Conservation (phyloP, 768 basidiomycete species). For the Rhodotorula taiwanensis region DNA sequence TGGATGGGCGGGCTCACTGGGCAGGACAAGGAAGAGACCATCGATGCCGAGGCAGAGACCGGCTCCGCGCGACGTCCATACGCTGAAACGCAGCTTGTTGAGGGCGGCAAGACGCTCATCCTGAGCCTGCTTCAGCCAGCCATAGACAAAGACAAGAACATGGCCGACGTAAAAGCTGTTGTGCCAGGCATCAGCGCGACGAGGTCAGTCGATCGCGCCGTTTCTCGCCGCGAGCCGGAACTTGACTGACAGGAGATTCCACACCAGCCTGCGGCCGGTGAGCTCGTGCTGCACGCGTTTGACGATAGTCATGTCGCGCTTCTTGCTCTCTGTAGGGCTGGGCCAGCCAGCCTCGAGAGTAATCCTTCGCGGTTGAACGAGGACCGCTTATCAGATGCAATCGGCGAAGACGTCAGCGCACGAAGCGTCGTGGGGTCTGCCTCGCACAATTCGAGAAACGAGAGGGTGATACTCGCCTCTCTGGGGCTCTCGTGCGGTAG, state of each 20-base stretch:
- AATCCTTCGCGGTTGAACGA: too few species aligned
- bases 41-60: constrained; percentile 83
- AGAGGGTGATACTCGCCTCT: too few species aligned
- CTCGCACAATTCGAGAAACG: too few species aligned
- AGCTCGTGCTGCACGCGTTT: constrained; percentile 24
- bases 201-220: not conserved
- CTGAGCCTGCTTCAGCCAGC: constrained; percentile 54
- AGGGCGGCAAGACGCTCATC: constrained; percentile 64
- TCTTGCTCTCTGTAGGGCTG: not conserved
- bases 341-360: too few species aligned
- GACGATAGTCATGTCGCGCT: not conserved
- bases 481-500: too few species aligned
- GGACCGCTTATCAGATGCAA: too few species aligned
- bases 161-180: constrained; percentile 71
- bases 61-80: constrained; percentile 85
- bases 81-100: constrained; percentile 71
- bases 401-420: too few species aligned
- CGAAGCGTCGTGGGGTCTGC: too few species aligned
- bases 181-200: fast-evolving
- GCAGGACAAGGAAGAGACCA: constrained; percentile 76
- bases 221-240: too few species aligned
- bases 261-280: constrained; percentile 40
- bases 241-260: constrained; percentile 38
- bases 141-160: constrained; percentile 65
- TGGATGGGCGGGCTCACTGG: constrained; percentile 50